phyloP scores from a whole-genome alignment of 441 rosid species.

The Syzygium syzygioides region DNA sequence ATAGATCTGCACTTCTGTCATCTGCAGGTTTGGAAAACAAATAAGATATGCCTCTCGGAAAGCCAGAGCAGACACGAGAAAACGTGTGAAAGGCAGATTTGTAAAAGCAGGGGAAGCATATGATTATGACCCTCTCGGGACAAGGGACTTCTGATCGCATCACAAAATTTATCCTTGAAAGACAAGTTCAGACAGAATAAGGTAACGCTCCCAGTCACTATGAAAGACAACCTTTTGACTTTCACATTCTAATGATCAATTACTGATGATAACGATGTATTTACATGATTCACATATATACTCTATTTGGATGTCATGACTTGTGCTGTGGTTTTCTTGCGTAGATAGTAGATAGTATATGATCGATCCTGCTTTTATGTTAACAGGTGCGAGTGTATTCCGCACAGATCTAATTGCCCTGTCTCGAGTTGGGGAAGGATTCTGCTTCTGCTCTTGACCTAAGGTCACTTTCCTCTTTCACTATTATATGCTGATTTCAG shows the following conservation, averaged over 20 bases:
- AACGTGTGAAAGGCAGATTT: constrained; percentile 84
- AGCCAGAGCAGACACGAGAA: constrained; percentile 83
- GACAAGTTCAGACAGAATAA: not conserved
- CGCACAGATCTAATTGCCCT: not conserved
- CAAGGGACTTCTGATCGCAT: constrained; percentile 16
- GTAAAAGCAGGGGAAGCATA: constrained; percentile 75
- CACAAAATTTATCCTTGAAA: not conserved
- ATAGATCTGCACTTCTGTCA: not conserved
- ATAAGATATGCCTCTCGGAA: constrained; percentile 74
- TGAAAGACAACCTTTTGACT: not conserved
- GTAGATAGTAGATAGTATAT: not conserved
- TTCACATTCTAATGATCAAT: not conserved
- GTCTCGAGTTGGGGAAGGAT: not conserved
- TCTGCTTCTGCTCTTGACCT: not conserved
- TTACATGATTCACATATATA: not conserved
- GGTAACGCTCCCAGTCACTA: not conserved
- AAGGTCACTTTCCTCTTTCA: not conserved
- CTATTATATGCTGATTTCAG: not conserved
- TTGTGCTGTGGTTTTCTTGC: not conserved
- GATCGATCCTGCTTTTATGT: not conserved
- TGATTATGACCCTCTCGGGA: constrained; percentile 54
- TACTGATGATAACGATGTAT: not conserved
- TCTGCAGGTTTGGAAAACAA: constrained; percentile 60
- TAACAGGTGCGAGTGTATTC: not conserved
- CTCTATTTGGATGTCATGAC: not conserved